Evolutionary conservation across 2,329 filamentous ascomycete species (phyloP).

Genomic region (Fusarium protoensiforme): DNA sequence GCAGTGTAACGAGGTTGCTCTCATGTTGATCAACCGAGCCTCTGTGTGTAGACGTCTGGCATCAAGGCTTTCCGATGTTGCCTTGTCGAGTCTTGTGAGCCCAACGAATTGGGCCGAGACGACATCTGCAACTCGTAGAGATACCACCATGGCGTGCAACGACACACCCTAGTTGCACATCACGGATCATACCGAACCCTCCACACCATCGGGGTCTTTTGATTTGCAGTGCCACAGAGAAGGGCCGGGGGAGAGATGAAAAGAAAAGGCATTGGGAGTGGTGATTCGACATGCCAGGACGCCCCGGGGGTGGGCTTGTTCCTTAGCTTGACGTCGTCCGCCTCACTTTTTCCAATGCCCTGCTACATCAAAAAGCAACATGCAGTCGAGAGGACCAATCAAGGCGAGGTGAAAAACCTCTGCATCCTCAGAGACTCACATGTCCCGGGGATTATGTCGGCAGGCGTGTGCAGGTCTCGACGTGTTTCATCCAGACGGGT

Average conservation of each 20-base stretch:
- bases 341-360: slow-evolving; percentile 23
- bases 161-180: background rate
- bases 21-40: background rate
- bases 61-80: background rate
- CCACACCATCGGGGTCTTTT: background rate
- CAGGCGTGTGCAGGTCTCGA: background rate
- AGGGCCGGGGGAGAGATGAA: background rate
- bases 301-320: background rate
- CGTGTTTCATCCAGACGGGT: slow-evolving; percentile 7
- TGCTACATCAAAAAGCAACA: background rate
- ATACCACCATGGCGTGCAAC: background rate
- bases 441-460: background rate
- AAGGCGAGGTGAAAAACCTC: background rate
- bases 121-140: background rate
- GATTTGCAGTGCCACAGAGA: background rate
- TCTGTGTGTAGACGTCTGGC: background rate
- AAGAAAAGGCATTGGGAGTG: background rate
- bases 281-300: slow-evolving; percentile 2
- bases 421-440: slow-evolving; percentile 6
- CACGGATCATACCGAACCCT: background rate
- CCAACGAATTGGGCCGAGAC: slow-evolving; percentile 22
- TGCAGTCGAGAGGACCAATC: slow-evolving; percentile 4
- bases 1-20: background rate
- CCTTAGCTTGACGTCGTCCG: slow-evolving; percentile 10
- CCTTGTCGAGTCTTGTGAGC: background rate